Conservation (phyloP, 1,284 basidiomycete genomes). For the Tylopilus sp. region DNA sequence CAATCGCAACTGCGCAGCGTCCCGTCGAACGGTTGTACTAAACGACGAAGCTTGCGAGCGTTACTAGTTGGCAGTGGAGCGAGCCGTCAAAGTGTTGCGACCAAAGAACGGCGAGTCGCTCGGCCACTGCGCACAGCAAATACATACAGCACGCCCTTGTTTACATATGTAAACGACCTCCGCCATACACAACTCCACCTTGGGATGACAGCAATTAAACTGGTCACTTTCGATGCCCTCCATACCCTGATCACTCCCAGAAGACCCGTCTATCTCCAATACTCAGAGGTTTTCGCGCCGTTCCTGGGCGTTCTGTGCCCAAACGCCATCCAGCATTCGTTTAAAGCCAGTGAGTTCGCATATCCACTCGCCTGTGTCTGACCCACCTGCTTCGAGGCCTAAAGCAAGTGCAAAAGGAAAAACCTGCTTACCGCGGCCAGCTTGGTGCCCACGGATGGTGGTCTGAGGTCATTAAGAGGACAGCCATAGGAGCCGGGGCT, state of each 20-base stretch:
- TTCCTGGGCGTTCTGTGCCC: conserved; percentile 58
- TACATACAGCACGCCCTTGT: conserved; percentile 10
- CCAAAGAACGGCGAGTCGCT: conserved; percentile 1
- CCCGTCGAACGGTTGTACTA: conserved; percentile 1
- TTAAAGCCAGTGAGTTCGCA: conserved; percentile 55
- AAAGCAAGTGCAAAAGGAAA: conserved; percentile 53
- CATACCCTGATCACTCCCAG: conserved; percentile 66
- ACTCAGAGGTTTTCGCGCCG: conserved; percentile 60
- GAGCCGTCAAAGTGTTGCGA: conserved; percentile 14
- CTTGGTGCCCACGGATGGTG: conserved; percentile 61
- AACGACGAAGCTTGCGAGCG: conserved; percentile 1
- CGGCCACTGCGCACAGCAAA: conserved; percentile 4
- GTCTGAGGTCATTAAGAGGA: conserved; percentile 65
- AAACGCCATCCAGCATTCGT: conserved; percentile 49
- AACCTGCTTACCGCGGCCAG: conserved; percentile 45
- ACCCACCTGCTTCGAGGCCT: conserved; percentile 46
- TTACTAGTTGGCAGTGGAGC: conserved; percentile 1
- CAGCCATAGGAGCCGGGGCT: conserved; percentile 70
- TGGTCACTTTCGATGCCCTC: conserved; percentile 70
- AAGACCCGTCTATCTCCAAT: conserved; percentile 63
- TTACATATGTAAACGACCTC: conserved; percentile 17
- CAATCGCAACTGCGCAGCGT: conserved; percentile 15
- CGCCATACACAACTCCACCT: conserved; percentile 5
- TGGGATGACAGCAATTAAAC: conserved; percentile 9
- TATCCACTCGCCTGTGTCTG: not conserved